These are phyloP conservation scores for Alternaria sp. DNA, from an alignment of 2,329 filamentous ascomycete genomes.

Conservation along the genomic window DNA sequence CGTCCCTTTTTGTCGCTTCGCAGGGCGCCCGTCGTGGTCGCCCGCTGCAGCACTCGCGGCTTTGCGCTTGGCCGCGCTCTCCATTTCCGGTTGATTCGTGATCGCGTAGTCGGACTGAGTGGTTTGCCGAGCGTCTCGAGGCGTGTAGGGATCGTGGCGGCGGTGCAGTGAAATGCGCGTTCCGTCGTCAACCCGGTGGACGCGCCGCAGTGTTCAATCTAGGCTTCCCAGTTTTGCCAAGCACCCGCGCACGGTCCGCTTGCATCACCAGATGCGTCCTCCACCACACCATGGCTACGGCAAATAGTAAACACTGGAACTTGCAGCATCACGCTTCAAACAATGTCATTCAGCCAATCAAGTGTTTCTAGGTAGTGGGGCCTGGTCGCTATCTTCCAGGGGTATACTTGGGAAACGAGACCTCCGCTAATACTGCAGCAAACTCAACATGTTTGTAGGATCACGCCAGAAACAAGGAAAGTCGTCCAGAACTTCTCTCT, in stretches of 20 bases:
- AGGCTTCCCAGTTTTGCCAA: conserved; percentile 17
- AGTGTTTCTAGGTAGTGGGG: conserved; percentile 13
- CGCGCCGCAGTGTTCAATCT: conserved; percentile 26
- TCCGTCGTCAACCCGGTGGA: conserved; percentile 25
- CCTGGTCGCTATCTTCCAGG: conserved; percentile 32
- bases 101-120: conserved; percentile 41
- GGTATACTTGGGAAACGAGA: conserved; percentile 37
- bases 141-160: conserved; percentile 28
- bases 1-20: conserved; percentile 65
- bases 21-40: conserved; percentile 60
- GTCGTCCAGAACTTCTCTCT: neutral
- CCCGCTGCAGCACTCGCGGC: conserved; percentile 55
- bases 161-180: conserved; percentile 44
- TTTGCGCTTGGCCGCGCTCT: conserved; percentile 63
- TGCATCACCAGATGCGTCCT: conserved; percentile 6
- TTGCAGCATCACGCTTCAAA: neutral
- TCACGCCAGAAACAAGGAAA: conserved; percentile 10
- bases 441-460: conserved; percentile 22
- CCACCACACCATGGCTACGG: neutral
- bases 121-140: conserved; percentile 11
- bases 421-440: conserved; percentile 31
- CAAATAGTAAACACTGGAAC: neutral
- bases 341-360: conserved; percentile 5
- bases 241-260: conserved; percentile 4
- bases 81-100: conserved; percentile 42